Evolutionary conservation across 805 yeast genomes (phyloP).

Genomic region (Peterozyma xylosa): DNA sequence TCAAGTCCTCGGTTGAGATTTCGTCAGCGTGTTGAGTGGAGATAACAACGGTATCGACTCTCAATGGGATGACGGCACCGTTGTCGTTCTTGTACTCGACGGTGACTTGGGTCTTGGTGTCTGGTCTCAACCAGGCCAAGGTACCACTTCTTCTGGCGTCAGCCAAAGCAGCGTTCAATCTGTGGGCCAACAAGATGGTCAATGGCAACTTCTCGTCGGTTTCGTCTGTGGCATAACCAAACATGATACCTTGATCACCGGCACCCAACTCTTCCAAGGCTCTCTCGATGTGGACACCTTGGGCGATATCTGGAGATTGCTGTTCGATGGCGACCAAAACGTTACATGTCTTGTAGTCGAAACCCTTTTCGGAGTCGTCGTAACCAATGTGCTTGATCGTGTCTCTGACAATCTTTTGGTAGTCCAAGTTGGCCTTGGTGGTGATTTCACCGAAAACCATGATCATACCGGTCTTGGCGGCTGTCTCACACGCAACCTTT

Average conservation of each 20-base stretch:
- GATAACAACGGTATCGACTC: conserved; percentile 96
- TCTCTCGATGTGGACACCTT: conserved; percentile 96
- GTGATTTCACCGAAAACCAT: conserved; percentile 99
- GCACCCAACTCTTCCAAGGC: conserved; percentile 97
- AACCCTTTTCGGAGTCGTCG: conserved; percentile 93
- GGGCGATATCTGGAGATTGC: conserved; percentile 98
- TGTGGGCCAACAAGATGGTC: conserved; percentile 90
- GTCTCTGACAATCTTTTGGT: conserved; percentile 96
- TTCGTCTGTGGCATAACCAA: conserved; percentile 98
- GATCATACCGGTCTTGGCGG: conserved; percentile 98
- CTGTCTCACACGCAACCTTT: conserved; percentile 99
- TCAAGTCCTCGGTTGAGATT: conserved; percentile 87
- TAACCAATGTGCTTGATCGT: conserved; percentile 98
- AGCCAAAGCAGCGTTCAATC: conserved; percentile 93
- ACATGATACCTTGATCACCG: conserved; percentile 99
- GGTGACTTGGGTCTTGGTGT: conserved; percentile 99
- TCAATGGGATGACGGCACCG: conserved; percentile 92
- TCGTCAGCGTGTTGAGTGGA: conserved; percentile 98
- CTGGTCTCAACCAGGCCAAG: conserved; percentile 97
- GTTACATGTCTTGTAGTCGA: conserved; percentile 98
- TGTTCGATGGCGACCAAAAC: conserved; percentile 98
- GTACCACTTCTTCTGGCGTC: conserved; percentile 95
- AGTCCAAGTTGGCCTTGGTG: conserved; percentile 91
- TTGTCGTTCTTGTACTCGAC: conserved; percentile 89
- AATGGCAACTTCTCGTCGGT: conserved; percentile 96